Conservation (phyloP, 1,139 yeast genomes). For the Kodamaea suecica region DNA sequence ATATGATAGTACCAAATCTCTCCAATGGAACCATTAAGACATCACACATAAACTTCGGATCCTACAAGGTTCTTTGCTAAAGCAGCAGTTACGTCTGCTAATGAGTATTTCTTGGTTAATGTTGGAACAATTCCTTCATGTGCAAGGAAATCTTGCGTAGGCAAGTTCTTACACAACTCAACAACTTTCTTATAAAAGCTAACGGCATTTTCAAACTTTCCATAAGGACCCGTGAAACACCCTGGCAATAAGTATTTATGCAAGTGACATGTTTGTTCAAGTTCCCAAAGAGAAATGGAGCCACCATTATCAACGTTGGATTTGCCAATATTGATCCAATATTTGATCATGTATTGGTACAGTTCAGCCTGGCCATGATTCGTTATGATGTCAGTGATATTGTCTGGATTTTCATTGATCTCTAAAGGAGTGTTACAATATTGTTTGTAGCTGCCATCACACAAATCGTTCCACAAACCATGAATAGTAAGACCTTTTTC, state of each 20-base stretch:
- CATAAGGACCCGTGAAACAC: slow-evolving; percentile 34
- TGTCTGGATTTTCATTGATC: slow-evolving; percentile 24
- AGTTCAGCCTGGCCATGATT: slow-evolving; percentile 27
- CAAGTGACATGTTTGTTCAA: slow-evolving; percentile 49
- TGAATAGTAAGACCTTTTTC: slow-evolving; percentile 34
- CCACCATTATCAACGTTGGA: slow-evolving; percentile 32
- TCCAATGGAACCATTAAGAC: slow-evolving; percentile 31
- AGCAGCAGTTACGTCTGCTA: slow-evolving; percentile 31
- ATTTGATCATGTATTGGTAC: slow-evolving; percentile 29
- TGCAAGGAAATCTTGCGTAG: slow-evolving; percentile 34
- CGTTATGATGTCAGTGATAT: slow-evolving; percentile 30
- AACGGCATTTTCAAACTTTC: slow-evolving; percentile 31
- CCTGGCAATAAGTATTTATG: slow-evolving; percentile 39
- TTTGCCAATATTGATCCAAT: slow-evolving; percentile 37
- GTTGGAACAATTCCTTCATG: slow-evolving; percentile 36
- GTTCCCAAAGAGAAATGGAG: slow-evolving; percentile 34
- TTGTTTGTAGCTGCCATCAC: slow-evolving; percentile 35
- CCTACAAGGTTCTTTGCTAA: slow-evolving; percentile 29
- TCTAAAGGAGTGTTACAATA: slow-evolving; percentile 33
- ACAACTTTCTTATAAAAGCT: slow-evolving; percentile 34
- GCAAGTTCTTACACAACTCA: slow-evolving; percentile 33
- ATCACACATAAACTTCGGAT: slow-evolving; percentile 35
- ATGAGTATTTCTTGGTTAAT: slow-evolving; percentile 25
- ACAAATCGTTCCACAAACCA: slow-evolving; percentile 42
- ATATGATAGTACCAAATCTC: slow-evolving; percentile 42